Evolutionary conservation across 768 basidiomycete species (phyloP).

Genomic region (Russula sp.): DNA sequence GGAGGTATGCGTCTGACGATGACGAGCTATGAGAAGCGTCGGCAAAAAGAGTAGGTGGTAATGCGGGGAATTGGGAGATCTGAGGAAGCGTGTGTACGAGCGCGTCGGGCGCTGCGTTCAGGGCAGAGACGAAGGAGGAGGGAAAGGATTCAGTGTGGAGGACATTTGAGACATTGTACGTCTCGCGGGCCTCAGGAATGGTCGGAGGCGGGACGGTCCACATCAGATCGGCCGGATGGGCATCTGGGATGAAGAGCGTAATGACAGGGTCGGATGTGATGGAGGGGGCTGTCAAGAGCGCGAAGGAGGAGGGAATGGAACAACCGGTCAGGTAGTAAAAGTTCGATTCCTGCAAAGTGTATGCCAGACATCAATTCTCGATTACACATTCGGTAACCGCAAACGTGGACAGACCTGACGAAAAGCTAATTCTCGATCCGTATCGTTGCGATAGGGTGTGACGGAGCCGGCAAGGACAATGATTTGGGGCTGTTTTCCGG

Average conservation of each 20-base stretch:
- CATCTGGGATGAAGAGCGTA: constrained; percentile 76
- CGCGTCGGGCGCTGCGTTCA: constrained; percentile 51
- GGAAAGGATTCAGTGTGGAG: constrained; percentile 49
- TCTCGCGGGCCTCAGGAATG: constrained; percentile 50
- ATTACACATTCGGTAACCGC: too few species aligned
- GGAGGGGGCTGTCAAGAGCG: constrained; percentile 58
- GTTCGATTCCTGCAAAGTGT: constrained; percentile 61
- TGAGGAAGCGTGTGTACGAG: constrained; percentile 65
- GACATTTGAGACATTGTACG: constrained; percentile 60
- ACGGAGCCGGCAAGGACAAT: constrained; percentile 63
- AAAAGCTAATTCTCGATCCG: constrained; percentile 77
- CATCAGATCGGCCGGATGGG: constrained; percentile 70
- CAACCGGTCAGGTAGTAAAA: constrained; percentile 88
- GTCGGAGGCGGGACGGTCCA: constrained; percentile 87
- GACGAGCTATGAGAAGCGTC: constrained; percentile 40
- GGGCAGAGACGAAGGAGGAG: constrained; percentile 45
- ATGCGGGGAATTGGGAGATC: constrained; percentile 50
- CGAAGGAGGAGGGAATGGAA: constrained; percentile 63
- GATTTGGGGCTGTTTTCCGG: constrained; percentile 55
- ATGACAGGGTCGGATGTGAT: constrained; percentile 44
- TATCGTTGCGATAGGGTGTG: constrained; percentile 70
- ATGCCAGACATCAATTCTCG: too few species aligned
- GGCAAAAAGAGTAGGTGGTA: constrained; percentile 41
- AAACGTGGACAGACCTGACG: too few species aligned
- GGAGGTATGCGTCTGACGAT: constrained; percentile 58